Base-by-base conservation (phyloP, 1,284 basidiomycete genomes). In the Papiliotrema nemorosa region DNA sequence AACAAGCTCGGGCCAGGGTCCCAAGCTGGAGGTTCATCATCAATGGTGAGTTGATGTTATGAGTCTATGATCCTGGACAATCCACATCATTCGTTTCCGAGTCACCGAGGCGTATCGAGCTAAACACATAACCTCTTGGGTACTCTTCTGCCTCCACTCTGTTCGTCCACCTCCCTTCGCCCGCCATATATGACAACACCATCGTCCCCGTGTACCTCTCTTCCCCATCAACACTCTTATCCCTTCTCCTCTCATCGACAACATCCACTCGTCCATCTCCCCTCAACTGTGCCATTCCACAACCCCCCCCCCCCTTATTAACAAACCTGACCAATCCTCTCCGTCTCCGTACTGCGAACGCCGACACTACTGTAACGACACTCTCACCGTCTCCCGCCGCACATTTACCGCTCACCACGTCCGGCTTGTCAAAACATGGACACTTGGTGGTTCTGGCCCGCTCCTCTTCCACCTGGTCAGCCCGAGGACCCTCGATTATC, bases 401-500 rank as follows among this genome's bases (percentile, higher is more conserved):
- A 20, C 38, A 40, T 22, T 22, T 5, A 5, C 16, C 6, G 25
- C 22, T 13, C 21, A 5, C 35, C n/a, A 6, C 6, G n/a, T 22
- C 45, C n/a, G 39, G 12, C 20, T 33, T 24, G n/a, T 46, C 43
- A 38, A 21, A 10, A 29, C n/a, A 54, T 57, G 50, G 48, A 49
- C 26, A 41, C 46, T 1, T 53, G 52, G 41, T 53, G 50, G 50
- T 48, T 40, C 49, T 56, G 42, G 18, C 51, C 58, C 6, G 55
- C 53, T 24, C 34, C 25, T 3, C 41, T 26, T 43, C 25, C 41
- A 13, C 31, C 26, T 20, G n/a, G 29, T 24, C 57, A 73, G 66
- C 57, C 67, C 38, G 62, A 70, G 22, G 70, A 73, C 36, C 55
- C 61, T 22, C 64, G 70, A 12, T 54, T 64, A 41, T 73, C 70